Base-by-base conservation (phyloP, 2,329 filamentous ascomycete genomes). In the Sordariomycetes sp. region DNA sequence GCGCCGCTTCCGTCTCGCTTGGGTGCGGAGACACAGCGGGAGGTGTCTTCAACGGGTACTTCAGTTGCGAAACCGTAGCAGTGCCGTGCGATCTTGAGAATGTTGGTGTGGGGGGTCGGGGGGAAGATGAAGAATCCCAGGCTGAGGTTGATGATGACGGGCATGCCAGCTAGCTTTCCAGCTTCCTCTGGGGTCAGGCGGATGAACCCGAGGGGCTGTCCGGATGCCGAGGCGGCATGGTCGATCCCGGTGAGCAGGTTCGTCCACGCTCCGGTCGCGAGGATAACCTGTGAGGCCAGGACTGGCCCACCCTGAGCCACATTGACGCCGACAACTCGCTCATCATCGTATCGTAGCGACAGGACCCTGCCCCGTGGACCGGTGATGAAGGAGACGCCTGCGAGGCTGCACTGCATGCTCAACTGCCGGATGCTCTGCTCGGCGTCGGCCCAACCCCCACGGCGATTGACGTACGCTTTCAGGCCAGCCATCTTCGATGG, bases 251-350 rank as follows among this genome's bases (percentile, higher is more conserved):
- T 74, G 22, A 97, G 78, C 1, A 81, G 79, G 2, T 86, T 82
- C 1, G 89, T 90, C 92, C 93, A 97, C 4, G 93, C 91, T 18
- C 93, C 93, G 0, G 91, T 85, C 0, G 93, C 90, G 3, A 96
- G 78, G 59, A 97, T 77, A 37, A 89, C 86, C 8, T 96, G 77
- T 60, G 90, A 88, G 1, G 88, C 89, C 4, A 71, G 73, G 8
- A 90, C 62, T 11, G 68, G 72, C 8, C 70, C 69, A 1, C 77
- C 78, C 60, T 80, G 72, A 1, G 66, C 65, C 14, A 88, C 71
- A 18, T 72, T 72, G 5, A 79, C 85, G 18, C 85, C 86, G 0
- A 74, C 73, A 61, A 58, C 43, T 50, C 66, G 69, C 48, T 69
- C 68, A 18, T 67, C 69, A 22, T 71, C 66, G 22, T 68, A 71